Evolutionary conservation across 2,329 filamentous ascomycete species (phyloP), one percentile per base, ranked within the genome.

Genomic region (Orbilia oligospora): DNA sequence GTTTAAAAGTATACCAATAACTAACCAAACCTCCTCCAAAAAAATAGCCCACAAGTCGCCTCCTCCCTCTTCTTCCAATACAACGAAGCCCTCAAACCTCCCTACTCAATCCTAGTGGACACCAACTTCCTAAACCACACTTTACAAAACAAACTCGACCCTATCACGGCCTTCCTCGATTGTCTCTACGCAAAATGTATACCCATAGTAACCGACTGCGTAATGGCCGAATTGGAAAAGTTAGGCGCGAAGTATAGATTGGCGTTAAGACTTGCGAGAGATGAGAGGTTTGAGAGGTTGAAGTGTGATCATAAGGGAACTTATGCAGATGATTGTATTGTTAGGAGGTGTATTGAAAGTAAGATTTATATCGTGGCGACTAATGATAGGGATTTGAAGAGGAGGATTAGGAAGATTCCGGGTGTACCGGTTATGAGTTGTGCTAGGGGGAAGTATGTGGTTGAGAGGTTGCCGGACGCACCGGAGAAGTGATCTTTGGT

Each of bases 81-180:
- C 87, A 97, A 97, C 86, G 91, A 91, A 67, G 92, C 93, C 67
- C 89, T 97, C 53, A 90, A 93, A 10, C 93, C 94, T 2, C 93
- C 94, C 0, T 97, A 97, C 86, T 88, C 86, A 63, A 89, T 95
- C 71, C 89, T 97, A 9, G 88, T 96, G 83, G 93, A 97, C 84
- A 95, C 93, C 84, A 97, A 97, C 84, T 97, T 97, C 83, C 88
- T 97, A 80, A 93, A 91, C 46, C 94, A 97, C 85, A 96, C 94
- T 0, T 93, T 98, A 1, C 92, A 94, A 84, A 90, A 92, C 81
- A 98, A 99, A 86, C 89, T 98, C 20, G 93, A 94, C 38, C 87
- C 98, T 12, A 88, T 97, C 20, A 91, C 95, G 78, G 91, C 91
- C 2, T 93, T 97, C 87, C 97, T 97, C 93, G 94, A 97, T 84